These are phyloP conservation scores for Salix suchowensis DNA, from an alignment of 345 rosid species.

Conservation along the genomic window DNA sequence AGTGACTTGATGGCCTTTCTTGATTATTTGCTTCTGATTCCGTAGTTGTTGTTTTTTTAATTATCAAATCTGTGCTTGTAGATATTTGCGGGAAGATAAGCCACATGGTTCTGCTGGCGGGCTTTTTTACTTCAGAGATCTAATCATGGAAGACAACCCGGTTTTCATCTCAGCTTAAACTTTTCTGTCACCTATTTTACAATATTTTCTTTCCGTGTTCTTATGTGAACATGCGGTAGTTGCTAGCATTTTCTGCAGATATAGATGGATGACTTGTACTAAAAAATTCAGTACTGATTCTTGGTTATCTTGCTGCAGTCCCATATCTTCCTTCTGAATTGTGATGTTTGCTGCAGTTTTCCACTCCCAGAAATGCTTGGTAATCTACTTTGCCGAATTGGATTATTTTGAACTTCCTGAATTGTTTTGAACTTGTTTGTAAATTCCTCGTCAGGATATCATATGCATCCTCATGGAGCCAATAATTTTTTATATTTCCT, in stretches of 20 bases:
- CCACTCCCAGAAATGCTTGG: conserved; percentile 81
- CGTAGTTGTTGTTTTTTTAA: neutral
- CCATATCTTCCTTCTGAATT: conserved; percentile 68
- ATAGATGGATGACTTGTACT: neutral
- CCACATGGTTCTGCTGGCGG: conserved; percentile 40
- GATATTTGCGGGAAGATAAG: conserved; percentile 33
- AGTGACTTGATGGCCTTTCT: conserved; percentile 7
- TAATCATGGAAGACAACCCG: conserved; percentile 29
- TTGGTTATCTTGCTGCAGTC: conserved; percentile 43
- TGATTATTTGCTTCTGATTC: neutral
- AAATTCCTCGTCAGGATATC: neutral
- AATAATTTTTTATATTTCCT: neutral
- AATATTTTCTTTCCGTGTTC: neutral
- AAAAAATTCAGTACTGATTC: neutral
- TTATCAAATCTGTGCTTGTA: neutral
- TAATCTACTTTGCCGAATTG: conserved; percentile 13
- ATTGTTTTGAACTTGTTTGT: neutral
- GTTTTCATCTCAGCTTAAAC: conserved; percentile 8
- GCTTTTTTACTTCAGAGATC: conserved; percentile 29
- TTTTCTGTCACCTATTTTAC: neutral
- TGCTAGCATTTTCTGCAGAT: neutral
- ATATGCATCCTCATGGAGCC: neutral
- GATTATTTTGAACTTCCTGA: neutral
- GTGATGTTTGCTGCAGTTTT: conserved; percentile 90
- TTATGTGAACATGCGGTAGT: neutral